Evolutionary conservation across 2,329 filamentous ascomycete species (phyloP).

Genomic region (Xylariaceae sp.): DNA sequence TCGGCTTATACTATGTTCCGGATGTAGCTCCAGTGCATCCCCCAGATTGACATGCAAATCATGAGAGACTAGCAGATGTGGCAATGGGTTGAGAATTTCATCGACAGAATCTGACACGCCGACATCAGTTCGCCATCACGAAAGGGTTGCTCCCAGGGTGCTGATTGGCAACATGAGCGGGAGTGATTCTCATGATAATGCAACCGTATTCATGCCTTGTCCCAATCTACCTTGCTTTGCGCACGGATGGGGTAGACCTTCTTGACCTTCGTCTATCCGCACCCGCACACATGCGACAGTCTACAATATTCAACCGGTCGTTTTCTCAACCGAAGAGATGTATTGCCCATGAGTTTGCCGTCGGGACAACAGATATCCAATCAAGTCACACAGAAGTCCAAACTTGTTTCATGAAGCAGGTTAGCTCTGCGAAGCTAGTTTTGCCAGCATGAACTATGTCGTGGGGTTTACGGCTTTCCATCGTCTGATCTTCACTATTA

Average conservation of each 20-base stretch:
- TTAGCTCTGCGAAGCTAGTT: slow-evolving; percentile 1
- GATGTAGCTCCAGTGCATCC: slow-evolving; percentile 9
- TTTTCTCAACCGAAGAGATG: slow-evolving; percentile 2
- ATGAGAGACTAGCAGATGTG: neutral
- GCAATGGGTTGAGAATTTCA: slow-evolving; percentile 6
- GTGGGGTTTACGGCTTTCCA: neutral
- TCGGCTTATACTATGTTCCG: no score
- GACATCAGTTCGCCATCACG: neutral
- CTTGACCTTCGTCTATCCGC: slow-evolving; percentile 13
- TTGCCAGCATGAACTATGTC: slow-evolving; percentile 12
- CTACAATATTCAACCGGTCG: slow-evolving; percentile 25
- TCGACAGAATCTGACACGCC: slow-evolving; percentile 21
- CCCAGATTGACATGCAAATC: slow-evolving; percentile 26
- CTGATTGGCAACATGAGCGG: slow-evolving; percentile 14
- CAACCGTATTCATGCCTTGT: slow-evolving; percentile 19
- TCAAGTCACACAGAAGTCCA: neutral
- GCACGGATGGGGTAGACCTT: slow-evolving; percentile 21
- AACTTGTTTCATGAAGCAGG: slow-evolving; percentile 2
- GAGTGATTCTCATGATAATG: slow-evolving; percentile 6
- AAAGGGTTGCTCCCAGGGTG: neutral
- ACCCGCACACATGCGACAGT: slow-evolving; percentile 22
- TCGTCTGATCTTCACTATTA: slow-evolving; percentile 30
- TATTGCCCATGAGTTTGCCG: neutral
- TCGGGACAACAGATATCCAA: neutral
- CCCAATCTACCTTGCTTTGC: slow-evolving; percentile 21